These are phyloP conservation scores for Aspergillus haitiensis DNA, from an alignment of 495 filamentous ascomycete genomes.

Conservation along the genomic window DNA sequence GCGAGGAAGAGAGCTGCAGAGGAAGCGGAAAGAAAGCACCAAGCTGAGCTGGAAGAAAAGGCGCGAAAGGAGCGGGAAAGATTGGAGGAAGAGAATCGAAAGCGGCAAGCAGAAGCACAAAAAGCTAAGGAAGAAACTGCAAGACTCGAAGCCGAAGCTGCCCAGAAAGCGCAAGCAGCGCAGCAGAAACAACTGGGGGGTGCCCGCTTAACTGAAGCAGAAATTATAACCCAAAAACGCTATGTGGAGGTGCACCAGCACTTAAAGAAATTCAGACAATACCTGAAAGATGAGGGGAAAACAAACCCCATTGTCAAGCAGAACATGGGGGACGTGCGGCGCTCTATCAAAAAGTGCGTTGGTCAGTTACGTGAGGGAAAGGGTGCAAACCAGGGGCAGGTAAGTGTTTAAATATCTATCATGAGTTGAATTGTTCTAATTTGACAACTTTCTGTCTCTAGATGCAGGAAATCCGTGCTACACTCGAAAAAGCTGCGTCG, in stretches of 20 bases:
- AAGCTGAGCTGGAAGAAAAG: slow-evolving; percentile 48
- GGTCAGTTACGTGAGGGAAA: slow-evolving; percentile 70
- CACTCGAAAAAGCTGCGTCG: slow-evolving; percentile 45
- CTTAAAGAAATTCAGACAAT: slow-evolving; percentile 69
- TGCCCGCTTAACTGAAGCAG: slow-evolving; percentile 29
- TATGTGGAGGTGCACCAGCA: slow-evolving; percentile 70
- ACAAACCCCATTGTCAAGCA: slow-evolving; percentile 58
- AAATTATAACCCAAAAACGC: slow-evolving; percentile 51
- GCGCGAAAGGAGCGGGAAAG: slow-evolving; percentile 50
- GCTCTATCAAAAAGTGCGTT: slow-evolving; percentile 66
- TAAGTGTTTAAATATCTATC: slow-evolving; percentile 19
- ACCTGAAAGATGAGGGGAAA: slow-evolving; percentile 48
- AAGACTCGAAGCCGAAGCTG: slow-evolving; percentile 22
- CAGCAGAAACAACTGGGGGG: slow-evolving; percentile 34
- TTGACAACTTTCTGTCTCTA: slow-evolving; percentile 27
- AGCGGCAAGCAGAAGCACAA: slow-evolving; percentile 37
- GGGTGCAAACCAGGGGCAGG: slow-evolving; percentile 59
- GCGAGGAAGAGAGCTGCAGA: slow-evolving; percentile 38
- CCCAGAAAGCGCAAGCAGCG: slow-evolving; percentile 32
- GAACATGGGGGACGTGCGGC: slow-evolving; percentile 71
- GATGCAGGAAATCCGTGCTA: slow-evolving; percentile 47
- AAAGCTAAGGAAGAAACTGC: slow-evolving; percentile 38
- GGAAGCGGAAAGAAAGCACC: slow-evolving; percentile 44
- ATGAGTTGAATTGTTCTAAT: neutral
- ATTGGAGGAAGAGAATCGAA: slow-evolving; percentile 42